Evolutionary conservation across 495 filamentous ascomycete species (phyloP).

Genomic region (Xylona heveae): DNA sequence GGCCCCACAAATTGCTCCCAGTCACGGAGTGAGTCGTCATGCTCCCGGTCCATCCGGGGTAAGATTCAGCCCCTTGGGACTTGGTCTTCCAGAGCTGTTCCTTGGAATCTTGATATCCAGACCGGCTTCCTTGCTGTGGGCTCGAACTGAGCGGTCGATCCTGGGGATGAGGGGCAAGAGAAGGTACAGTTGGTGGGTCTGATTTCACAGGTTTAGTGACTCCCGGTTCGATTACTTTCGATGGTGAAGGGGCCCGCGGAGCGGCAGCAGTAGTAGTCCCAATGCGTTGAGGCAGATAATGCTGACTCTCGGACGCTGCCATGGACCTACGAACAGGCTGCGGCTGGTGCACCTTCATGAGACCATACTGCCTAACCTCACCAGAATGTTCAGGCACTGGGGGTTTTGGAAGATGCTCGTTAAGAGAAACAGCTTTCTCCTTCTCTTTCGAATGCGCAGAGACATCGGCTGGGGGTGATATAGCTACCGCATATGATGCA

Average conservation of each 20-base stretch:
- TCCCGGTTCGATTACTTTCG: too few species aligned
- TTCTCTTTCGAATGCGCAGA: constrained; percentile 3
- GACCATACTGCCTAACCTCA: constrained; percentile 32
- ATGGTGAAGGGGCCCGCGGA: constrained; percentile 17
- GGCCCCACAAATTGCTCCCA: constrained; percentile 51
- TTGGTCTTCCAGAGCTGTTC: constrained; percentile 12
- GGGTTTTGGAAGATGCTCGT: constrained; percentile 22
- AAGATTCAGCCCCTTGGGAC: constrained; percentile 9
- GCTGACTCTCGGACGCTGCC: too few species aligned
- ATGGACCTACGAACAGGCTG: constrained; percentile 20
- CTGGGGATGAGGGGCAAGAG: too few species aligned
- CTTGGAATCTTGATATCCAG: constrained; percentile 2
- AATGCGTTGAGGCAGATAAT: too few species aligned
- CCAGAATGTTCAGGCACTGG: constrained; percentile 28
- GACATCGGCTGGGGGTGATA: too few species aligned
- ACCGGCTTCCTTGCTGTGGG: too few species aligned
- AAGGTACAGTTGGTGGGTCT: too few species aligned
- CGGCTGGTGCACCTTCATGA: constrained; percentile 35
- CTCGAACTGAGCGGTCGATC: too few species aligned
- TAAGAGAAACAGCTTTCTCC: background rate
- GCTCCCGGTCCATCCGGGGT: constrained; percentile 10
- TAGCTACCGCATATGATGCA: background rate
- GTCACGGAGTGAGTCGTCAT: constrained; percentile 16
- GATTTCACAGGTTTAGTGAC: too few species aligned
- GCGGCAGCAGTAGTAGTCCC: constrained; percentile 7